Evolutionary conservation across 805 yeast species (phyloP), one percentile per base, ranked within the genome.

Genomic region (Clavispora carvajalis): DNA sequence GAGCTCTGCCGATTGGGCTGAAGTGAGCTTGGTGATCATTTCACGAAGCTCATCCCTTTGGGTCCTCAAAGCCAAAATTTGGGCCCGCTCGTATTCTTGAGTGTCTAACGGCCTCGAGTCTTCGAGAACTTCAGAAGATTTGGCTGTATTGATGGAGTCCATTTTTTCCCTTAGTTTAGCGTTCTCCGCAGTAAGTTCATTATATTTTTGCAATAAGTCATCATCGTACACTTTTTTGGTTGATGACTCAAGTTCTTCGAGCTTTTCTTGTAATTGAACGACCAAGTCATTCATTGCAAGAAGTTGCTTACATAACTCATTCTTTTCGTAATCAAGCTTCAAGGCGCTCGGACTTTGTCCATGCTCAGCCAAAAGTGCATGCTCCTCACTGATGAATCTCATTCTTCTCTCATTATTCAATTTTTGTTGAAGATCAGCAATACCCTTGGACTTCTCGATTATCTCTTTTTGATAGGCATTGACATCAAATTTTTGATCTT

Each of bases 301-400:
- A 22, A 80, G 51, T 42, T 71, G 73, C 29, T 70, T 58, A 51
- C 68, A 71, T 42, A 82, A 51, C 37, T 73, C 76, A 4, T 79
- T 71, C 44, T 79, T 76, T 43, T 78, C 79, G 49, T 76, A 75
- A 25, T 75, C 71, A 44, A 82, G 55, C 38, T 80, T 79, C 22
- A 80, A 63, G 13, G 79, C 63, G 37, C 77, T 69, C 22, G 85
- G 81, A 22, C 67, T 57, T 37, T 64, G 61, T 9, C 79, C 77
- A 48, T 74, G 66, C 46, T 80, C 85, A 45, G 70, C 56, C 26
- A 79, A 58, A 24, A 83, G 54, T 0, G 81, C 76, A 48, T 82
- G 80, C 46, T 83, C 90, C 51, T 85, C 93, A 22, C 87, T 80
- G 22, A 82, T 76, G 48, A 74, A 79, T 38, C 95, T 62, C 41